Evolutionary conservation across 805 yeast genomes (phyloP), one percentile per base, ranked within the genome.

Genomic region (Nematodospora valgi): DNA sequence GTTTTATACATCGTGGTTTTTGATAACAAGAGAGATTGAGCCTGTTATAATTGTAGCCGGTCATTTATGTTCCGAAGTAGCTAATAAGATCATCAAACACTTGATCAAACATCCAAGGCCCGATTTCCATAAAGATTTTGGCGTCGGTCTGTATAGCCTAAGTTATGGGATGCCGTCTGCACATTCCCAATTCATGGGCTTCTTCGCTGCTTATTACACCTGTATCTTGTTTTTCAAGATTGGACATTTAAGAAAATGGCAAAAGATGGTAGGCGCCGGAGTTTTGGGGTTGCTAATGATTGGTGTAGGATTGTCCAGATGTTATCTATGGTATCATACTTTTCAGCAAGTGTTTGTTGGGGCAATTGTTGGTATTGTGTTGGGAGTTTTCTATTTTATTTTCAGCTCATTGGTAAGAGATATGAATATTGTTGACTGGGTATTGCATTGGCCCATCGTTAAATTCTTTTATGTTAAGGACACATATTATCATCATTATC

Each of bases 91-190:
- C 2, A 59, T 85, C 26, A 91, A 91, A 54, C 66, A 68, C 14
- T 24, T 75, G 1, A 57, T 87, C 25, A 76, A 74, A 45, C 85
- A 84, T 51, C 82, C 86, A 15, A 70, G 98, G 42, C 98, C 98
- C 6, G 72, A 64, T 5, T 67, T 67, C 49, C 73, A 68, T 44
- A 58, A 57, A 37, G 63, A 59, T 26, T 68, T 68, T 35, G 73
- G 72, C 5, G 53, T 64, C 29, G 77, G 47, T 17, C 70, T 64
- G 17, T 53, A 53, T 28, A 58, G 76, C 39, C 70, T 83, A 43
- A 80, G 83, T 1, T 88, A 82, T 55, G 98, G 98, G 0, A 91
- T 91, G 97, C 98, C 98, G 0, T 80, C 89, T 35, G 96, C 98
- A 1, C 98, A 91, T 59, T 79, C 96, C 0, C 98, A 91, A 61